phyloP scores from a whole-genome alignment of 805 yeast genomes.

The Maudiozyma bulderi region DNA sequence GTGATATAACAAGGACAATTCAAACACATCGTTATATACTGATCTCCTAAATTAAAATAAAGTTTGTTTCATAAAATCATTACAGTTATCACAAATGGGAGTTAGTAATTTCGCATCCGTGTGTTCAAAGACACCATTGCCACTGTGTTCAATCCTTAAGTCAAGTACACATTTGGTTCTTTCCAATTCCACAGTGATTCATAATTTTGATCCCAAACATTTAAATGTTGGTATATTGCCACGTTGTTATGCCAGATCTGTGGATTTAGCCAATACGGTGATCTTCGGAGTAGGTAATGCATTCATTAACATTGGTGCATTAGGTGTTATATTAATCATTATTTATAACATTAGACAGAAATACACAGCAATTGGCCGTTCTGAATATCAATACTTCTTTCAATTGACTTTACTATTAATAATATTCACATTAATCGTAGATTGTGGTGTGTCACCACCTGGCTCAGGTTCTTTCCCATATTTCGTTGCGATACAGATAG shows the following conservation, averaged over 20 bases:
- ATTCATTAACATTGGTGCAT: conserved; percentile 69
- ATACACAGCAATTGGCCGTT: conserved; percentile 90
- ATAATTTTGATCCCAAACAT: conserved; percentile 17
- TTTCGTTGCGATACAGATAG: conserved; percentile 75
- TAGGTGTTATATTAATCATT: conserved; percentile 56
- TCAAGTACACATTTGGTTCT: conserved; percentile 33
- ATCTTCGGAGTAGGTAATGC: conserved; percentile 85
- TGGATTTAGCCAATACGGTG: conserved; percentile 82
- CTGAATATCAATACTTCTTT: conserved; percentile 71
- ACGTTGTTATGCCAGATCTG: conserved; percentile 73
- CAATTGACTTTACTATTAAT: conserved; percentile 49
- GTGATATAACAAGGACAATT: no score
- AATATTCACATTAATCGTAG: conserved; percentile 65
- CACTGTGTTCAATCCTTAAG: conserved; percentile 68
- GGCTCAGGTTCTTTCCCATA: conserved; percentile 66
- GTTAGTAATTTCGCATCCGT: conserved; percentile 31
- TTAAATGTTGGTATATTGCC: conserved; percentile 58
- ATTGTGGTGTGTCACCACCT: conserved; percentile 89
- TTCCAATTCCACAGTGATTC: conserved; percentile 15
- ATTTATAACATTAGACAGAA: conserved; percentile 70
- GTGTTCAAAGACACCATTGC: conserved; percentile 62
- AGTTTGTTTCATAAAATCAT: no score
- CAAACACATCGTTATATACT: no score
- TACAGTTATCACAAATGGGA: conserved; percentile 12
- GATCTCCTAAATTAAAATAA: no score